Percentiles rank a stretch among this genome's conserved stretches.
phyloP scores from a whole-genome alignment of 225 moss, liverwort and hornwort genomes.

The Antitrichia curtipendula region DNA sequence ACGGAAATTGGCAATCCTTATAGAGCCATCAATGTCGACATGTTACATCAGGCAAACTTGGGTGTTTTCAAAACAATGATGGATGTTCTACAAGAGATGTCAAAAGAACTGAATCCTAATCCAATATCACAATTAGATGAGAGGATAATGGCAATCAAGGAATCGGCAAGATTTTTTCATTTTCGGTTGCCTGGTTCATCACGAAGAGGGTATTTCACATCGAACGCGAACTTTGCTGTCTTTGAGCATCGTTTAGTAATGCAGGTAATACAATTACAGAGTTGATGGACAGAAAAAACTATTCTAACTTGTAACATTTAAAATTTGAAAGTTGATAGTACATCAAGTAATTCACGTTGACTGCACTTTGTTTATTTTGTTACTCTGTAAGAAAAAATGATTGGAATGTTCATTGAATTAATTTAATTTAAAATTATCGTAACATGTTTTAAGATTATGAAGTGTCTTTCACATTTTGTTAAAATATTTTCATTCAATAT shows the following conservation, averaged over 20 bases:
- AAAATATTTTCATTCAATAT: too few relatives aligned
- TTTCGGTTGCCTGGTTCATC: neutral
- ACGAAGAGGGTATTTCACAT: neutral
- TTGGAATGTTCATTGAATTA: too few relatives aligned
- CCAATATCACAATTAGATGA: neutral
- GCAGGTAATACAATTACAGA: too few relatives aligned
- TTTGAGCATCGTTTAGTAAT: neutral
- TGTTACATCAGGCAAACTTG: neutral
- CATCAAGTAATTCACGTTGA: too few relatives aligned
- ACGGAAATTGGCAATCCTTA: neutral
- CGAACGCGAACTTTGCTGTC: neutral
- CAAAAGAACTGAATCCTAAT: neutral
- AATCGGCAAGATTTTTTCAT: neutral
- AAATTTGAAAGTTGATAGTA: too few relatives aligned
- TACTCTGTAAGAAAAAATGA: too few relatives aligned
- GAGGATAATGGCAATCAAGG: neutral
- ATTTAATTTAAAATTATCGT: too few relatives aligned
- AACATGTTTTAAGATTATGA: too few relatives aligned
- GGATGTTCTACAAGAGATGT: neutral
- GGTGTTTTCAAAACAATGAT: neutral
- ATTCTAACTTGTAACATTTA: too few relatives aligned
- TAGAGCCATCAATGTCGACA: neutral
- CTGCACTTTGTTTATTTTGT: too few relatives aligned
- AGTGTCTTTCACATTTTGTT: too few relatives aligned
- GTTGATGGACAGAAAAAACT: too few relatives aligned